Base-by-base conservation (phyloP, 2,329 filamentous ascomycete genomes). In the Fusarium pilosicola region DNA sequence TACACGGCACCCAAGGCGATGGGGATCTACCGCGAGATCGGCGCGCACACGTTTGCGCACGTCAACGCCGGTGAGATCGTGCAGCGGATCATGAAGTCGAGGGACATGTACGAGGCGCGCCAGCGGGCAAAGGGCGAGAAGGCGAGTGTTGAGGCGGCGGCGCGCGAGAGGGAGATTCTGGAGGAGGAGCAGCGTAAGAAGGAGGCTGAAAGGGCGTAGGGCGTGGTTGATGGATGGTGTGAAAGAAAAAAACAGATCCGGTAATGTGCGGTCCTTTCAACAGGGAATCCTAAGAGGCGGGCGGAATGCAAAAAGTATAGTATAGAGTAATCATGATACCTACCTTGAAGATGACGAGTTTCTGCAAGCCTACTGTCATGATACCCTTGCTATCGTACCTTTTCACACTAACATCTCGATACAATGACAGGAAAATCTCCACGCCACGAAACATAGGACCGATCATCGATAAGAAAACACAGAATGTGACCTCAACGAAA, bases 41-140 rank as follows among this genome's bases (percentile, higher is more conserved):
- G 89, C 17, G 83, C 86, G 58, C 96, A 99, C 83, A 86, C 90
- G 26, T 99, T 96, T 81, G 89, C 93, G 73, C 88, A 95, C 70
- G 95, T 98, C 73, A 98, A 98, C 82, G 95, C 96, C 2, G 95
- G 92, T 7, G 92, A 96, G 76, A 98, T 99, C 76, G 95, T 99
- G 54, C 90, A 93, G 75, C 88, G 96, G 38, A 99, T 99, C 80
- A 87, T 98, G 86, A 93, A 91, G 82, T 95, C 94, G 78, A 88
- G 95, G 39, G 92, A 92, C 67, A 88, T 94, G 80, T 99, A 98
- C 82, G 96, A 98, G 84, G 96, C 94, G 78, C 88, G 96, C 68
- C 96, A 99, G 85, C 88, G 93, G 59, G 91, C 92, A 76, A 99
- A 99, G 86, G 93, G 95, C 17, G 89, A 94, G 74, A 99, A 99